Base-by-base conservation (phyloP, 306 rosid species). In the Hippophae gyantsensis region DNA sequence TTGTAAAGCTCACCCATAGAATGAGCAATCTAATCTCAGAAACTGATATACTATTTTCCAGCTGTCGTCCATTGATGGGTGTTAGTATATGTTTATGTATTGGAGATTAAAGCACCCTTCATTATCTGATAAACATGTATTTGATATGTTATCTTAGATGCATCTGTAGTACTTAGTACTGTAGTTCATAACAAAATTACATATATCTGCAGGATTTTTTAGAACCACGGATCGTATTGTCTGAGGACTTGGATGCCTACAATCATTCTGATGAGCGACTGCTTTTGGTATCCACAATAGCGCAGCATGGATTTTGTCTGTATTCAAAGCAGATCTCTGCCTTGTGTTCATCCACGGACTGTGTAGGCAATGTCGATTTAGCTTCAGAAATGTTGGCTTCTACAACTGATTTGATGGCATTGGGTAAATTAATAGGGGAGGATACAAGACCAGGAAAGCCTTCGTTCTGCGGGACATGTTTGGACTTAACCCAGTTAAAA, bases 271-370 rank as follows among this genome's bases (percentile, higher is more conserved):
- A 86, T 65, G 84, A 74, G 67, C 90, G 71, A 72, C 65, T 69
- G 49, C 52, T 43, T 70, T 77, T 90, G 87, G 84, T 78, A 67
- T 83, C 93, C 5, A 71, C 85, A 54, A 67, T 82, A 69, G 84
- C 85, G 12, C 75, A 43, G 49, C 96, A 87, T 82, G 98, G 96
- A 52, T 87, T 85, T 73, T 85, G 88, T 72, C 80, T 75, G 57
- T 81, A 78, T 50, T 81, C 84, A 40, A 83, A 79, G 67, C 66
- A 50, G 58, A 63, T 85, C 54, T 69, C 76, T 66, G 81, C 77
- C 26, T 65, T 67, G 14, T 86, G 80, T 72, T 79, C 80, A 48
- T 66, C 32, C 59, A 52, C 69, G 40, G 86, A 81, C 64, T 69
- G 38, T 68, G 78, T 60, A 59, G 64, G 63, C 71, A 68, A 11